Evolutionary conservation across 208 protist genomes (phyloP).

Genomic region (Leptomonas seymouri): DNA sequence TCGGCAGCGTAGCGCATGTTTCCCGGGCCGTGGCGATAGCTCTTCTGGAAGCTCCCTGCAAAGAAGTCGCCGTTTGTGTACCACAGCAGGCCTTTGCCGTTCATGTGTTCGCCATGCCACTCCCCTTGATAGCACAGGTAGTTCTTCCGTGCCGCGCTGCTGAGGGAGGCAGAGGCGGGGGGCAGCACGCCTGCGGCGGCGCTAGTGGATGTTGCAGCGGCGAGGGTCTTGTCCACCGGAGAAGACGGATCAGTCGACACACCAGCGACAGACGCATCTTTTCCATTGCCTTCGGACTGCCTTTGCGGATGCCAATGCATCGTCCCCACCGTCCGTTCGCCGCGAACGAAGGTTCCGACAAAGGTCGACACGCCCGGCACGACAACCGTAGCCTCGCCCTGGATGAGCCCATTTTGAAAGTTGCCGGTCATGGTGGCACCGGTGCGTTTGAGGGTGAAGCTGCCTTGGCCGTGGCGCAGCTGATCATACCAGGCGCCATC

Average conservation of each 20-base stretch:
- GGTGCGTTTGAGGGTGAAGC: slow-evolving; percentile 78
- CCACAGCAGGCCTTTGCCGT: slow-evolving; percentile 84
- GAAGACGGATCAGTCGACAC: background rate
- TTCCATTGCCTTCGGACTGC: background rate
- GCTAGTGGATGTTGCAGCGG: slow-evolving; percentile 1
- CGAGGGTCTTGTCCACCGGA: background rate
- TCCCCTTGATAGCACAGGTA: slow-evolving; percentile 85
- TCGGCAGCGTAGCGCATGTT: slow-evolving; percentile 76
- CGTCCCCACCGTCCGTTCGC: slow-evolving; percentile 77
- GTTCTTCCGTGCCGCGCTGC: background rate
- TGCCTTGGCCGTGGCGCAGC: slow-evolving; percentile 86
- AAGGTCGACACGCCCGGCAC: slow-evolving; percentile 74
- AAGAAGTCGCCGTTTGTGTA: slow-evolving; percentile 85
- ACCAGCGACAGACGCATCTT: background rate
- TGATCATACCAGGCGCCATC: slow-evolving; percentile 84
- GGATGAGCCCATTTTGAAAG: slow-evolving; percentile 88
- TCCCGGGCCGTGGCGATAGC: slow-evolving; percentile 64
- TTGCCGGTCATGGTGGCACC: slow-evolving; percentile 68
- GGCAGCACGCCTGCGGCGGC: background rate
- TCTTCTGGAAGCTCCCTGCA: slow-evolving; percentile 67
- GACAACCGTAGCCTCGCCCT: slow-evolving; percentile 75
- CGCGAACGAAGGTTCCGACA: slow-evolving; percentile 75
- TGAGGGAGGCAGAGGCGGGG: background rate
- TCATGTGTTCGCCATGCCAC: slow-evolving; percentile 83
- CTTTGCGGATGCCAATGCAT: slow-evolving; percentile 59